Evolutionary conservation across 1,284 basidiomycete genomes (phyloP).

Genomic region (Microbotryum intermedium): DNA sequence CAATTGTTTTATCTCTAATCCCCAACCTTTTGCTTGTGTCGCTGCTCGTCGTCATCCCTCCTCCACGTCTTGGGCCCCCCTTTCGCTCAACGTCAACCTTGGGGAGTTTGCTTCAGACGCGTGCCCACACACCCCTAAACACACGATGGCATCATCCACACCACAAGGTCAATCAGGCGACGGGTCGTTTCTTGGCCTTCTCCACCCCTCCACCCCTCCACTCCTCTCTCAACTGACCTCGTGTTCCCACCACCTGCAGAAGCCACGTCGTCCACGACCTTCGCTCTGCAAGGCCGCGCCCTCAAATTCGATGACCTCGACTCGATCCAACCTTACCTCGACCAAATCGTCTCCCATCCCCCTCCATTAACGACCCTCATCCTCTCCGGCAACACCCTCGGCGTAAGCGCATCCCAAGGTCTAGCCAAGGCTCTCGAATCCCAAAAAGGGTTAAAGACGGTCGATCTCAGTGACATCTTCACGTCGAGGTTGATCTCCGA

Average conservation of each 20-base stretch:
- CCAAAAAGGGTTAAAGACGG: slow-evolving; percentile 68
- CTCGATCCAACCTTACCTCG: slow-evolving; percentile 71
- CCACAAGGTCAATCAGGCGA: too few relatives aligned
- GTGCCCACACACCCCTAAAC: too few relatives aligned
- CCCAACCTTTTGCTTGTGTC: too few relatives aligned
- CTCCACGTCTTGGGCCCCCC: slow-evolving; percentile 2
- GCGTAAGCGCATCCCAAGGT: slow-evolving; percentile 79
- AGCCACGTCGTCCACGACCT: slow-evolving; percentile 30
- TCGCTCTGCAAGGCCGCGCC: slow-evolving; percentile 61
- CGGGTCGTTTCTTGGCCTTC: neutral
- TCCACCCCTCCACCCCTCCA: neutral
- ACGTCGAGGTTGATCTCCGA: slow-evolving; percentile 92
- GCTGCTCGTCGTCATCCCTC: too few relatives aligned
- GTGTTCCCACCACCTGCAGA: neutral
- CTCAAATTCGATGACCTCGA: slow-evolving; percentile 73
- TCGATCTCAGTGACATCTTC: slow-evolving; percentile 96
- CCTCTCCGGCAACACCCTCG: slow-evolving; percentile 89
- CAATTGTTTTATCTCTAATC: neutral
- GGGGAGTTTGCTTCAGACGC: too few relatives aligned
- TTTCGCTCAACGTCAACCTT: too few relatives aligned
- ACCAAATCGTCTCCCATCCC: slow-evolving; percentile 50
- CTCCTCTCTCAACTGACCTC: neutral
- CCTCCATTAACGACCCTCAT: too few relatives aligned
- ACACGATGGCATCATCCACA: too few relatives aligned
- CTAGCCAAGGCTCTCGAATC: slow-evolving; percentile 71